Evolutionary conservation across 169 alveolate genomes (phyloP).

Genomic region (Toxoplasma gondii): DNA sequence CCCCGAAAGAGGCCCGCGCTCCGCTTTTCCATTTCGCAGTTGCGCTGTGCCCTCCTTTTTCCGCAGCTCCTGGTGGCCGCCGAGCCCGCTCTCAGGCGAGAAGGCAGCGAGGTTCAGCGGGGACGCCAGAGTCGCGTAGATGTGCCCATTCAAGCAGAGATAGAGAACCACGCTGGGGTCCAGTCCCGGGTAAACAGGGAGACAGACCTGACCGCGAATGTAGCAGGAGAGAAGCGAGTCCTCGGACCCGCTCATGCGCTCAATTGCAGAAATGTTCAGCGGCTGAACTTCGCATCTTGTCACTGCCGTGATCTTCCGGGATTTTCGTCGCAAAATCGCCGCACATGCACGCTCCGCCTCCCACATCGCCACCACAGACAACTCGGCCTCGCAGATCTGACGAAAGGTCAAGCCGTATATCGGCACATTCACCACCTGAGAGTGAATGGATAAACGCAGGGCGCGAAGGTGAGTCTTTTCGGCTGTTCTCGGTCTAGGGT

Average conservation of each 20-base stretch:
- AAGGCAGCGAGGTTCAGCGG: not conserved
- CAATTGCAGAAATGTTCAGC: not conserved
- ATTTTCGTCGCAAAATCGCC: not conserved
- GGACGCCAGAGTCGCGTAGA: not conserved
- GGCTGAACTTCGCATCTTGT: slow-evolving; percentile 24
- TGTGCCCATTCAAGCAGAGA: not conserved
- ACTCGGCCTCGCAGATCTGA: slow-evolving; percentile 17
- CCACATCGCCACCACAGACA: slow-evolving; percentile 18
- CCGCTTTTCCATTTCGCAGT: not conserved
- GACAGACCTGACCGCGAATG: slow-evolving; percentile 22
- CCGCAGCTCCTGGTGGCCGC: not conserved
- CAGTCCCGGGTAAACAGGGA: not conserved
- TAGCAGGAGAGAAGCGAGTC: slow-evolving; percentile 4
- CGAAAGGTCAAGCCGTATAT: not conserved
- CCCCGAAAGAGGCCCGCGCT: no score
- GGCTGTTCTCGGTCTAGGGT: no score
- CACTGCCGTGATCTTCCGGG: not conserved
- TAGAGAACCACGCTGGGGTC: slow-evolving; percentile 11
- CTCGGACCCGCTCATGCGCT: not conserved
- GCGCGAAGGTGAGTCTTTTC: no score
- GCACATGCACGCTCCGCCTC: not conserved
- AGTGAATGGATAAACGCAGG: no score
- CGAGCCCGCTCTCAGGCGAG: not conserved
- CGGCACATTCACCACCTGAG: slow-evolving; percentile 5
- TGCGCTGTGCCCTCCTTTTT: not conserved